Evolutionary conservation across 371 early-diverging fungal species (phyloP), one percentile per base, ranked within the genome.

Genomic region (Lichtheimia ramosa): DNA sequence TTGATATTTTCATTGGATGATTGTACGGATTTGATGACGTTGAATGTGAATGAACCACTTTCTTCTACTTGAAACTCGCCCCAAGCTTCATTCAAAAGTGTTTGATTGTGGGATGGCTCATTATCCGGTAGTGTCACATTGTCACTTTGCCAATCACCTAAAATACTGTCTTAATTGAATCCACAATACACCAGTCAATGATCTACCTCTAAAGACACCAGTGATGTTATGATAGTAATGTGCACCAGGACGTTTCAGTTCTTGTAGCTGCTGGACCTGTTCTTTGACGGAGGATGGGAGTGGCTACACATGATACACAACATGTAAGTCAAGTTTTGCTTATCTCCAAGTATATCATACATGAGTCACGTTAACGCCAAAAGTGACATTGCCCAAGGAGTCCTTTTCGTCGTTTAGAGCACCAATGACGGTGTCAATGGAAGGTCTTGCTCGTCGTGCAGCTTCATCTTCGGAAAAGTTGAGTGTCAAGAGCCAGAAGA

Each of bases 161-260:
- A 39, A 42, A 8, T 0, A n/a, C n/a, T 21, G 10, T 21, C 5
- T 21, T 14, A 48, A 3, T 58, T 16, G 10, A 48, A 20, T 18
- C n/a, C n/a, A n/a, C n/a, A n/a, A 39, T 28, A 14, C 1, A n/a
- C 48, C 10, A 34, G 5, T 43, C 3, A 2, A 48, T 20, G 18
- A 2, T 16, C 15, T 59, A 77, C 88, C 88, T 71, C 82, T 75
- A 55, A 88, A 85, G 16, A 83, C 73, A 42, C 86, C 87, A 15
- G 87, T 85, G 23, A 86, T 70, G 56, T 88, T 86, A 48, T 82
- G 83, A 54, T 85, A 86, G 58, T 70, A 85, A 48, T 77, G 82
- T 6, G 77, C 66, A 13, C 52, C 56, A 25, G 68, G 51, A 8
- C 51, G 51, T 55, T 67, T 67, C 20, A 81, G 54, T 18, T 51